Evolutionary conservation across 192 early-diverging fungal species (phyloP).

Genomic region (Backusella tuberculispora): DNA sequence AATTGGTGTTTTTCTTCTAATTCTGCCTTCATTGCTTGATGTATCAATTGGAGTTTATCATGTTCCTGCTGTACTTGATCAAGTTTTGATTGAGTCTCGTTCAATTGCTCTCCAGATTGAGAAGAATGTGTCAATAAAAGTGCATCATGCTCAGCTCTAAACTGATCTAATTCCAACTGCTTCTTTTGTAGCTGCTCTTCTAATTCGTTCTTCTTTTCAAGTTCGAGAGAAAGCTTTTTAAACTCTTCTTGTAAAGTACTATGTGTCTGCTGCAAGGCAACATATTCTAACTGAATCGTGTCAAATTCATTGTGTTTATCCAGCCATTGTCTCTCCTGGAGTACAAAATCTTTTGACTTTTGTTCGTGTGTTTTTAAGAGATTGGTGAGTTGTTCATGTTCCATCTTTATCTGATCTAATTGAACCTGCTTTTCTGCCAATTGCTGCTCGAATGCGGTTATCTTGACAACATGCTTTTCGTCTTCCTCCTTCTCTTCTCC

Average conservation of each 20-base stretch:
- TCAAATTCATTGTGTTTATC: neutral
- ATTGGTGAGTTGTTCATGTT: neutral
- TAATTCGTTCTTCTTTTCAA: conserved; percentile 5
- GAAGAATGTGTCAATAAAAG: neutral
- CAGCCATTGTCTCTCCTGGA: neutral
- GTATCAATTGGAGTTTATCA: neutral
- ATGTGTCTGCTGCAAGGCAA: neutral
- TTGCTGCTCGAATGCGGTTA: neutral
- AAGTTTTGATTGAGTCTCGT: neutral
- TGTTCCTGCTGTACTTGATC: neutral
- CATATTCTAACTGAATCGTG: neutral
- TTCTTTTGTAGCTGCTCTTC: neutral
- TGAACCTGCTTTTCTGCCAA: neutral
- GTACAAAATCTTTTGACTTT: neutral
- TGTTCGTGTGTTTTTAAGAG: neutral
- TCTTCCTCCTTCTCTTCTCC: too few relatives aligned
- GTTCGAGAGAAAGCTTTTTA: neutral
- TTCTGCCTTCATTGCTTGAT: neutral
- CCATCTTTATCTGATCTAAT: neutral
- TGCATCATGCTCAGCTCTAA: neutral
- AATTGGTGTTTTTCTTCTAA: neutral
- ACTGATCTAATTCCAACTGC: neutral
- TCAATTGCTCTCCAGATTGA: neutral
- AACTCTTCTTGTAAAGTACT: neutral
- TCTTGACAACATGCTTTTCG: too few relatives aligned